Evolutionary conservation across 176 grass and related monocot species (phyloP).

Genomic region (Bonia amplexicaulis): DNA sequence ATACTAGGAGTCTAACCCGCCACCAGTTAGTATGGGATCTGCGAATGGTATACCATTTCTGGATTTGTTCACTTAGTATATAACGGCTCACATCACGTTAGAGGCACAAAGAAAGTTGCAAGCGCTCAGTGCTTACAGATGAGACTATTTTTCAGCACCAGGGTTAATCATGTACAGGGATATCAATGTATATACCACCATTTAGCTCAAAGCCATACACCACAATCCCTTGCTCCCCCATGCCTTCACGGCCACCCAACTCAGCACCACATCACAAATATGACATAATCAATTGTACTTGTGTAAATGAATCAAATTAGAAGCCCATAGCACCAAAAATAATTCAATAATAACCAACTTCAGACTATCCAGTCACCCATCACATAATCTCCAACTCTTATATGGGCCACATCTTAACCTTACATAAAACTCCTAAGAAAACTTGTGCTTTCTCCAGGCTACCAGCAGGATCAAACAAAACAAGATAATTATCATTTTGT

Average conservation of each 20-base stretch:
- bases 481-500: neutral
- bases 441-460: neutral
- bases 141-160: neutral
- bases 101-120: neutral
- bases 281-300: neutral
- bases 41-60: neutral
- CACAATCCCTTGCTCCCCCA: neutral
- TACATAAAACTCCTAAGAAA: neutral
- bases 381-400: neutral
- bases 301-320: neutral
- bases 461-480: neutral
- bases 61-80: neutral
- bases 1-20: neutral
- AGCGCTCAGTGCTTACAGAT: neutral
- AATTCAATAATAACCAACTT: neutral
- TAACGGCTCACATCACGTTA: no score
- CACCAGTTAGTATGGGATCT: neutral
- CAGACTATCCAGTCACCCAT: neutral
- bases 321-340: neutral
- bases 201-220: neutral
- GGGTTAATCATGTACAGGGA: neutral
- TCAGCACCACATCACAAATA: neutral
- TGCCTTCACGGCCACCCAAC: neutral
- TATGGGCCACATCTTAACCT: neutral
- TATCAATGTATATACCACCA: neutral